phyloP scores from a whole-genome alignment of 768 basidiomycete genomes.

The Gloeopeniophorella convolvens region DNA sequence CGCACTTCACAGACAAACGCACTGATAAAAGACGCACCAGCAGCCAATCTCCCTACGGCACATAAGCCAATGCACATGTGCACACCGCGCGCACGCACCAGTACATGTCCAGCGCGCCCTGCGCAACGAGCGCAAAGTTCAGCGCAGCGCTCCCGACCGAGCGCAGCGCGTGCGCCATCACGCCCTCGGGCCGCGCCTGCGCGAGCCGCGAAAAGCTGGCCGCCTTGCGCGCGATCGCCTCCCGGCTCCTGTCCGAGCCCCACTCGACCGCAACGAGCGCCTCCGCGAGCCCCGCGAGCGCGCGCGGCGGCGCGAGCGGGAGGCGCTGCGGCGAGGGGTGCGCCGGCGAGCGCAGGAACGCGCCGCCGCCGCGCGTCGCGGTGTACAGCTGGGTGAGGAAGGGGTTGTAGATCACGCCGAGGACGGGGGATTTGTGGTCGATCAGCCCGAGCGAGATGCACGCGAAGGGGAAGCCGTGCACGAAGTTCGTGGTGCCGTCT shows the following conservation, averaged over 20 bases:
- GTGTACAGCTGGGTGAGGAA: conserved; percentile 85
- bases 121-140: conserved; percentile 80
- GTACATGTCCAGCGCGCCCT: conserved; percentile 82
- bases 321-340: conserved; percentile 40
- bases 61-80: not conserved
- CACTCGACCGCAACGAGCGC: conserved; percentile 82
- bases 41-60: conserved; percentile 70
- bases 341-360: conserved; percentile 45
- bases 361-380: conserved; percentile 72
- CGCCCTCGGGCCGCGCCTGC: conserved; percentile 54
- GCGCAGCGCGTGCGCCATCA: conserved; percentile 83
- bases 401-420: conserved; percentile 92
- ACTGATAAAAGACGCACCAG: conserved; percentile 40
- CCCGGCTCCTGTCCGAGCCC: conserved; percentile 68
- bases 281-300: conserved; percentile 59
- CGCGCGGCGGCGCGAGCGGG: conserved; percentile 55
- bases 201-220: conserved; percentile 69
- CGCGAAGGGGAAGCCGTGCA: conserved; percentile 80
- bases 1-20: not conserved
- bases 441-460: conserved; percentile 91
- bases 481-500: conserved; percentile 89
- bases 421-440: conserved; percentile 69
- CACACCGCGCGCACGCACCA: conserved; percentile 45
- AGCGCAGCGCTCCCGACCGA: conserved; percentile 81
- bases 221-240: conserved; percentile 50